phyloP scores from a whole-genome alignment of 768 basidiomycete species.

The Lentinula edodes region DNA sequence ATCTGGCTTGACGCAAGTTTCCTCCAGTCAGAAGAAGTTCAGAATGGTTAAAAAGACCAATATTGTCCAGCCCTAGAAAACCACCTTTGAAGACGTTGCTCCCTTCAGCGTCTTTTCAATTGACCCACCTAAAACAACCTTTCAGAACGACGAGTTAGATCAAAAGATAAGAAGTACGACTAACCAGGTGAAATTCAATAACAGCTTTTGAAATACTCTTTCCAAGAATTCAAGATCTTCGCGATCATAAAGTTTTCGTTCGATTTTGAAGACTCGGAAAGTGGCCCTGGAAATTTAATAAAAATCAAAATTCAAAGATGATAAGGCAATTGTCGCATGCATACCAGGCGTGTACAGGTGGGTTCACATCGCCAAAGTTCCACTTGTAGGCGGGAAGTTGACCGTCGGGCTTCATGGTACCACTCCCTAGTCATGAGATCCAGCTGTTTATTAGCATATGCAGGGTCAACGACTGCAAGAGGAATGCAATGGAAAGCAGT shows the following conservation, averaged over 20 bases:
- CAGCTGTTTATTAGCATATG: constrained; percentile 96
- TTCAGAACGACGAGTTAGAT: background rate
- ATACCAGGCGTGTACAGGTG: constrained; percentile 96
- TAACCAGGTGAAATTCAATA: constrained; percentile 96
- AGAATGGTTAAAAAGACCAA: constrained; percentile 95
- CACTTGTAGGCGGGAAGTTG: constrained; percentile 99
- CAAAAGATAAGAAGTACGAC: constrained; percentile 10
- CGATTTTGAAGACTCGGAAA: constrained; percentile 98
- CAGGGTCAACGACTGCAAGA: constrained; percentile 89
- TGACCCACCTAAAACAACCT: constrained; percentile 75
- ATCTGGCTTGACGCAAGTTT: constrained; percentile 86
- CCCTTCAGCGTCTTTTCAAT: constrained; percentile 92
- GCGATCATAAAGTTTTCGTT: constrained; percentile 87
- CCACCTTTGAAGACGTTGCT: constrained; percentile 98
- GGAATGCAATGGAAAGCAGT: constrained; percentile 99
- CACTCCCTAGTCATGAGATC: constrained; percentile 95
- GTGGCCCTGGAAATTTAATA: constrained; percentile 60
- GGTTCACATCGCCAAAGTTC: constrained; percentile 99
- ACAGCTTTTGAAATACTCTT: constrained; percentile 95
- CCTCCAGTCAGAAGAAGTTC: constrained; percentile 96
- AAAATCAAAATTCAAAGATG: background rate
- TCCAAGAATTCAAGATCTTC: constrained; percentile 93
- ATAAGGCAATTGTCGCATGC: constrained; percentile 12
- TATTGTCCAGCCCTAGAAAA: constrained; percentile 97
- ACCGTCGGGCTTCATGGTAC: constrained; percentile 99